Percentiles rank a stretch among this genome's conserved stretches.
phyloP scores from a whole-genome alignment of 75 land plant species.

The Sequoiadendron giganteum region DNA sequence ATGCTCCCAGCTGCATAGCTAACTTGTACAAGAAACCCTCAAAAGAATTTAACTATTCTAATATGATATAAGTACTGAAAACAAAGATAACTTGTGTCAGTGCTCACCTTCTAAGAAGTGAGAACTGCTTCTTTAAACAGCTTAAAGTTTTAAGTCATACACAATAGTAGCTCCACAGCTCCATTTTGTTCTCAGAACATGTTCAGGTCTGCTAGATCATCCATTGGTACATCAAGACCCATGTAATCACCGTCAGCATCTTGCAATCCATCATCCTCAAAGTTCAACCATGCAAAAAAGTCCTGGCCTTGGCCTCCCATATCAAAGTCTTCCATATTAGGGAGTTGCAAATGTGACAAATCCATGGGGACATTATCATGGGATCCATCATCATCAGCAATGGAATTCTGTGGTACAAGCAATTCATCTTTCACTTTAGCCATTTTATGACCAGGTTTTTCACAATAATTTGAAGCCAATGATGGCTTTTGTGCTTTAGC shows the following conservation, averaged over 20 bases:
- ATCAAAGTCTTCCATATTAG: conserved; percentile 61
- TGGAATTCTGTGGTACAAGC: conserved; percentile 11
- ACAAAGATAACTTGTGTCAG: conserved; percentile 8
- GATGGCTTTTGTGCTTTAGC: conserved; percentile 34
- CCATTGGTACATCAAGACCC: conserved; percentile 92
- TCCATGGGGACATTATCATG: conserved; percentile 38
- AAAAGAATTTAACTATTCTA: conserved; percentile 9
- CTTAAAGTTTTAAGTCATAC: background rate
- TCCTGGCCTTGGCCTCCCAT: conserved; percentile 34
- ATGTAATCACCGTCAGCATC: conserved; percentile 50
- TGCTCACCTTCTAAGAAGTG: background rate
- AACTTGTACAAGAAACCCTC: conserved; percentile 11
- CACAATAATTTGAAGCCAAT: conserved; percentile 23
- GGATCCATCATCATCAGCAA: conserved; percentile 1
- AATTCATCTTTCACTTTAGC: conserved; percentile 20
- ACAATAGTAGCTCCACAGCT: conserved; percentile 6
- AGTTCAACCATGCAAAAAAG: conserved; percentile 65
- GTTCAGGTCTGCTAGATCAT: conserved; percentile 70
- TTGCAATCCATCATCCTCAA: conserved; percentile 60
- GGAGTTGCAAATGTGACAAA: conserved; percentile 37
- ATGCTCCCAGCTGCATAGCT: conserved; percentile 10
- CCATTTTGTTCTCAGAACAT: conserved; percentile 34
- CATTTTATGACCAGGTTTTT: conserved; percentile 11
- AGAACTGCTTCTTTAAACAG: background rate
- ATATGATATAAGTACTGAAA: conserved; percentile 8